Evolutionary conservation across 2,329 filamentous ascomycete species (phyloP), one percentile per base, ranked within the genome.

Genomic region (Trichophyton equinum): DNA sequence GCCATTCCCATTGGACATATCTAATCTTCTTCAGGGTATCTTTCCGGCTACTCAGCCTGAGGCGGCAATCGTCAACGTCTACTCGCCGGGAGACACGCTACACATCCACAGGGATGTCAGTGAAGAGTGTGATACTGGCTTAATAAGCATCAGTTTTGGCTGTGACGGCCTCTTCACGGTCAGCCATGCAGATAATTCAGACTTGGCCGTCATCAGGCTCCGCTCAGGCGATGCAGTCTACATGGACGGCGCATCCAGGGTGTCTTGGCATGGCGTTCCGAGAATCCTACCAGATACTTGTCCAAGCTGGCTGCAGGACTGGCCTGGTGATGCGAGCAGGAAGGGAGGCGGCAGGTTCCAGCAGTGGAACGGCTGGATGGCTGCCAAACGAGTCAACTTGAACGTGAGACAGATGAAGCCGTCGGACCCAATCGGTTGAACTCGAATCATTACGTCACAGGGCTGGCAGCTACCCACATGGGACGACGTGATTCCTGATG

Each of bases 241-340:
- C 69, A 97, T 99, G 92, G 85, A 83, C 57, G 82, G 87, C 20
- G 79, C 84, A 62, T 87, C 89, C 3, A 81, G 94, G 49, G 95
- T 90, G 74, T 91, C 92, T 1, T 97, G 92, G 92, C 94, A 97
- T 75, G 91, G 89, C 11, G 91, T 97, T 11, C 91, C 94, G 4
- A 94, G 91, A 71, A 86, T 97, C 11, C 70, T 96, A 40, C 81
- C 84, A 55, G 82, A 77, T 0, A 95, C 89, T 0, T 97, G 91
- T 73, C 92, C 92, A 0, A 76, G 76, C 0, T 88, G 85, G 73
- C 73, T 97, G 57, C 75, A 78, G 61, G 77, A 86, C 47, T 97
- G 91, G 91, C 91, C 91, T 7, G 77, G 73, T 1, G 46, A 51
- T 27, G 22, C 20, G 7, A 25, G 44, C 8, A 62, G 57, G 36